Evolutionary conservation across 2,329 filamentous ascomycete genomes (phyloP).

Genomic region (Exophiala calicioides): DNA sequence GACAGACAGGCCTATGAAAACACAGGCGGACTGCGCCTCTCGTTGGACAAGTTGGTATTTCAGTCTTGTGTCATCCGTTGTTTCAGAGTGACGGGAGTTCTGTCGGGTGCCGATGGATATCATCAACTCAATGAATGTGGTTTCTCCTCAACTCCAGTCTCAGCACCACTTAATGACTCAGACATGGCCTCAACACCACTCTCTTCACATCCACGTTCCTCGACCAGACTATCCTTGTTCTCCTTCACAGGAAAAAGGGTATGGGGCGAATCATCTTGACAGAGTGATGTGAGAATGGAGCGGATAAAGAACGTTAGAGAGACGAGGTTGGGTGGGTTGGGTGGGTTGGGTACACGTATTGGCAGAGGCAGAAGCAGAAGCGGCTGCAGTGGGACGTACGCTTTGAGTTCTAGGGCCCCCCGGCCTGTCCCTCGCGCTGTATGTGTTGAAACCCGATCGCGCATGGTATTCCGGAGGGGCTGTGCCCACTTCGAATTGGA

Average conservation of each 20-base stretch:
- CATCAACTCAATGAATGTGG: background rate
- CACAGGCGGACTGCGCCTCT: too few species aligned
- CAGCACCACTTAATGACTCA: constrained; percentile 2
- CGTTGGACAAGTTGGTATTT: too few species aligned
- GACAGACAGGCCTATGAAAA: background rate
- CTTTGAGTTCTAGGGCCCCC: constrained; percentile 25
- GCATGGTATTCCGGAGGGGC: constrained; percentile 24
- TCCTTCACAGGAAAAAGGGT: constrained; percentile 22
- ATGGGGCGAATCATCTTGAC: constrained; percentile 19
- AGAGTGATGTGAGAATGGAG: constrained; percentile 12
- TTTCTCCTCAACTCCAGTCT: constrained; percentile 7
- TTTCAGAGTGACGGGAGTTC: too few species aligned
- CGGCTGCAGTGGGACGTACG: constrained; percentile 20
- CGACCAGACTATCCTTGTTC: constrained; percentile 1
- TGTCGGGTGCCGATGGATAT: too few species aligned
- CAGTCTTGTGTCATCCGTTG: too few species aligned
- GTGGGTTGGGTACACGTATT: too few species aligned
- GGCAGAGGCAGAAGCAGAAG: too few species aligned
- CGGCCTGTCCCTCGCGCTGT: constrained; percentile 20
- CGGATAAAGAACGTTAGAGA: too few species aligned
- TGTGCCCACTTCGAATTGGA: constrained; percentile 1
- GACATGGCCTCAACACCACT: constrained; percentile 16
- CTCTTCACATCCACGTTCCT: constrained; percentile 14
- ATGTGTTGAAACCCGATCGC: constrained; percentile 17
- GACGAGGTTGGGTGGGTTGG: too few species aligned